Evolutionary conservation across 202 grass and related monocot species (phyloP).

Genomic region (Zoysia matrella): DNA sequence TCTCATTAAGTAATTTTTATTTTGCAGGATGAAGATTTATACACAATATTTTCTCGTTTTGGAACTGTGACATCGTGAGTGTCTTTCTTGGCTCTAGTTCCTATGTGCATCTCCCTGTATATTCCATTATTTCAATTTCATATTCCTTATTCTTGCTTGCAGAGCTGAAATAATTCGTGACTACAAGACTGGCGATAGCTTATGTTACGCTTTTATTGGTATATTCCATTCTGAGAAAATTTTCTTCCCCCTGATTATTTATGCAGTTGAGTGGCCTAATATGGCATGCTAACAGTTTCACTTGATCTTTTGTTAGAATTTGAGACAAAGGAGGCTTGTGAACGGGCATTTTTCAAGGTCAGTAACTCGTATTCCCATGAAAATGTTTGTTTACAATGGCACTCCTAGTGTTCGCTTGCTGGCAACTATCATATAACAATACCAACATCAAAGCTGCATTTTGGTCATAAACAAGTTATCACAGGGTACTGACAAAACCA

Average conservation of each 20-base stretch:
- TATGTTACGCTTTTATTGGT: constrained; percentile 99
- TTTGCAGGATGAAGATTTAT: constrained; percentile 93
- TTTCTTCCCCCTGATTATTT: background rate
- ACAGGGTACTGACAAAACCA: background rate
- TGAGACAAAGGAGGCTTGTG: constrained; percentile 81
- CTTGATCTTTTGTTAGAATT: constrained; percentile 64
- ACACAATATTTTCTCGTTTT: constrained; percentile 96
- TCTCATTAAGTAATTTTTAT: constrained; percentile 17
- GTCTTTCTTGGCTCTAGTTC: constrained; percentile 7
- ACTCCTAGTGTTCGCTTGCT: background rate
- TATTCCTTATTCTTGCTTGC: constrained; percentile 42
- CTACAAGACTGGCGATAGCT: constrained; percentile 95
- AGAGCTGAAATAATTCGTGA: constrained; percentile 98
- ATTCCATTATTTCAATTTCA: constrained; percentile 31
- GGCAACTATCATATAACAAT: background rate
- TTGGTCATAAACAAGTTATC: background rate
- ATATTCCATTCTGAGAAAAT: constrained; percentile 20
- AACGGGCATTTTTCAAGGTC: constrained; percentile 91
- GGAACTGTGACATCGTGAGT: constrained; percentile 95
- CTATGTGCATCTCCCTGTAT: constrained; percentile 26
- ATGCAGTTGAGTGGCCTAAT: constrained; percentile 2
- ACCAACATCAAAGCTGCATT: background rate
- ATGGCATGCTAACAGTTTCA: constrained; percentile 35
- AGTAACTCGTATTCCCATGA: constrained; percentile 25
- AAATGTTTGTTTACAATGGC: background rate